Percentiles rank a stretch among this genome's conserved stretches.
These are phyloP conservation scores for Backusella australiensis DNA, from an alignment of 192 early-diverging fungal species.

Conservation along the genomic window DNA sequence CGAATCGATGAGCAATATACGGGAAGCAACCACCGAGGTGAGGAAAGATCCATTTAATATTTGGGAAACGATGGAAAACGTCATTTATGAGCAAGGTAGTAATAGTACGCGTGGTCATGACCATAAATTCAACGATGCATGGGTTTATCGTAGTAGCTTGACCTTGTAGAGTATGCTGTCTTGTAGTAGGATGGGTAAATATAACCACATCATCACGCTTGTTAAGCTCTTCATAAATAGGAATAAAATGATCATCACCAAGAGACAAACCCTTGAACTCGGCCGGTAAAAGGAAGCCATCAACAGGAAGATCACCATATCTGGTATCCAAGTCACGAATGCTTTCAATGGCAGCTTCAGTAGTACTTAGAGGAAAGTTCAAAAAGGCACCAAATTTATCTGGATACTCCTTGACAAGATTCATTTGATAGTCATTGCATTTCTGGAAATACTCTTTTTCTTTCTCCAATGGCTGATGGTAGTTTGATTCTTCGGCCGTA, in stretches of 20 bases:
- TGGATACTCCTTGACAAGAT: neutral
- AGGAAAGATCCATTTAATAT: neutral
- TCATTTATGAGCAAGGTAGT: neutral
- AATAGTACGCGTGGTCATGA: neutral
- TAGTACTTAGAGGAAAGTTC: neutral
- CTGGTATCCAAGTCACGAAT: neutral
- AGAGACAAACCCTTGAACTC: neutral
- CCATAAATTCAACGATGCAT: neutral
- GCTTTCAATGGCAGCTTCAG: neutral
- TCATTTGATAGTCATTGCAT: neutral
- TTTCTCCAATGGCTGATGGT: neutral
- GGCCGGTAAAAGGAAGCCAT: neutral
- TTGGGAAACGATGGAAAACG: neutral
- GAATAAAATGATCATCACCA: neutral
- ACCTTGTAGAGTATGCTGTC: neutral
- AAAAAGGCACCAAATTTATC: neutral
- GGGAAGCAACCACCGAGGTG: neutral
- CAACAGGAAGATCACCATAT: slow-evolving; percentile 1
- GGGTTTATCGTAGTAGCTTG: neutral
- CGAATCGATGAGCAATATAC: neutral
- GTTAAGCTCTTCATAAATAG: neutral
- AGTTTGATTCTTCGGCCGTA: neutral
- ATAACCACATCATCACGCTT: neutral
- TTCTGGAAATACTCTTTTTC: neutral
- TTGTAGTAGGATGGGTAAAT: neutral